These are phyloP conservation scores for Dalbergia oliveri DNA, from an alignment of 306 rosid genomes.

Conservation along the genomic window DNA sequence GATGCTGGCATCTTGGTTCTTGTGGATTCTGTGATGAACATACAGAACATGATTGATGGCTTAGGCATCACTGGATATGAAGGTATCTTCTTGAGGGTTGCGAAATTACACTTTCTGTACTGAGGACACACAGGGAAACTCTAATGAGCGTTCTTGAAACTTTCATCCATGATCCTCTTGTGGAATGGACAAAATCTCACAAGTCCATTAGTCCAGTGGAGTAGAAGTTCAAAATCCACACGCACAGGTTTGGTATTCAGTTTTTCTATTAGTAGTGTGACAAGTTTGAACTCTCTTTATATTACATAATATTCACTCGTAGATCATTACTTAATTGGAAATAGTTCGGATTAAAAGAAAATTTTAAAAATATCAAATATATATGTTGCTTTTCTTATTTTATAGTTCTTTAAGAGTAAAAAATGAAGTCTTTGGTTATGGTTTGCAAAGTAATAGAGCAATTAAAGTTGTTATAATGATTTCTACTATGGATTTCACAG, in stretches of 20 bases:
- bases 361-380: too few species aligned
- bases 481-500: conserved; percentile 55
- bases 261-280: conserved; percentile 30
- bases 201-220: conserved; percentile 93
- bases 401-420: not conserved
- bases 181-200: conserved; percentile 97
- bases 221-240: conserved; percentile 98
- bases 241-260: conserved; percentile 75
- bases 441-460: conserved; percentile 31
- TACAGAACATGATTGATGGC: conserved; percentile 97
- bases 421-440: conserved; percentile 19
- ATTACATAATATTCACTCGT: not conserved
- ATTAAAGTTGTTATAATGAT: conserved; percentile 31
- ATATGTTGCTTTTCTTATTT: too few species aligned
- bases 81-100: conserved; percentile 92
- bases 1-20: conserved; percentile 41
- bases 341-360: conserved; percentile 8
- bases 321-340: conserved; percentile 26
- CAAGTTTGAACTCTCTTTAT: conserved; percentile 18
- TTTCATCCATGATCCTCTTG: conserved; percentile 96
- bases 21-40: conserved; percentile 48
- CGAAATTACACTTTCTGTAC: conserved; percentile 89
- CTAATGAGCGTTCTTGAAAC: conserved; percentile 97
- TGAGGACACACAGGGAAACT: conserved; percentile 96
- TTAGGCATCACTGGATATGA: conserved; percentile 97